Conservation (phyloP, 2,329 filamentous ascomycete species). For the Periconia sp. region DNA sequence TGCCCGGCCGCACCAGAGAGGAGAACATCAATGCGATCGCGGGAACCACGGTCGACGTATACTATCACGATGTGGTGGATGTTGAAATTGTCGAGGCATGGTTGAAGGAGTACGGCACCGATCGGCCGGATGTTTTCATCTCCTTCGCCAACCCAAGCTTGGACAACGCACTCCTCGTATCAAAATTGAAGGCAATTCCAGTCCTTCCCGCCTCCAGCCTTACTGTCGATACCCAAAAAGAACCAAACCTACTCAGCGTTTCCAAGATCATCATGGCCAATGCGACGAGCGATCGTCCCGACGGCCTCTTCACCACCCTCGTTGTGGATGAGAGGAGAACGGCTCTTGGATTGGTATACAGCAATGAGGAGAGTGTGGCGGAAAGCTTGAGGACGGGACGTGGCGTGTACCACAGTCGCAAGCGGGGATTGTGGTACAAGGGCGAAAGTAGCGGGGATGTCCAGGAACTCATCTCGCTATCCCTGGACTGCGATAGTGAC, state of each 20-base stretch:
- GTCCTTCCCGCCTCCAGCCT: constrained; percentile 72
- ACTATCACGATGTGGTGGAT: constrained; percentile 46
- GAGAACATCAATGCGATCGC: constrained; percentile 44
- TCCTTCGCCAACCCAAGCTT: constrained; percentile 48
- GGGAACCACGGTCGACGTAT: constrained; percentile 49
- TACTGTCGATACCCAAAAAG: constrained; percentile 64
- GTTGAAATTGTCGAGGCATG: constrained; percentile 48
- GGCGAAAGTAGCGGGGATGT: constrained; percentile 92
- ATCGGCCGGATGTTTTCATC: constrained; percentile 54
- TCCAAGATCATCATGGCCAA: constrained; percentile 71
- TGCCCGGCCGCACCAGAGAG: constrained; percentile 48
- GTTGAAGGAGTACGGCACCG: constrained; percentile 53
- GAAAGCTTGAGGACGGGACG: constrained; percentile 80
- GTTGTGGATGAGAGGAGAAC: constrained; percentile 86
- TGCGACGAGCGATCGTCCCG: constrained; percentile 78
- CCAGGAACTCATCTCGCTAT: constrained; percentile 82
- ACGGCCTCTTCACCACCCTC: constrained; percentile 84
- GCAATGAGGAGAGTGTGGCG: constrained; percentile 83
- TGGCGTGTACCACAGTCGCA: constrained; percentile 94
- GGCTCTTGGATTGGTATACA: constrained; percentile 89
- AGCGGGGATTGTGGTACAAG: constrained; percentile 95
- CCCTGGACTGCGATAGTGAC: constrained; percentile 90
- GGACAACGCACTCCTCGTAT: constrained; percentile 45
- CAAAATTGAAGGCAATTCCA: constrained; percentile 59
- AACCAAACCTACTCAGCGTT: constrained; percentile 64